Percentiles rank a stretch among this genome's conserved stretches.
phyloP scores from a whole-genome alignment of 306 rosid genomes.

The Chamaecrista fasciculata region DNA sequence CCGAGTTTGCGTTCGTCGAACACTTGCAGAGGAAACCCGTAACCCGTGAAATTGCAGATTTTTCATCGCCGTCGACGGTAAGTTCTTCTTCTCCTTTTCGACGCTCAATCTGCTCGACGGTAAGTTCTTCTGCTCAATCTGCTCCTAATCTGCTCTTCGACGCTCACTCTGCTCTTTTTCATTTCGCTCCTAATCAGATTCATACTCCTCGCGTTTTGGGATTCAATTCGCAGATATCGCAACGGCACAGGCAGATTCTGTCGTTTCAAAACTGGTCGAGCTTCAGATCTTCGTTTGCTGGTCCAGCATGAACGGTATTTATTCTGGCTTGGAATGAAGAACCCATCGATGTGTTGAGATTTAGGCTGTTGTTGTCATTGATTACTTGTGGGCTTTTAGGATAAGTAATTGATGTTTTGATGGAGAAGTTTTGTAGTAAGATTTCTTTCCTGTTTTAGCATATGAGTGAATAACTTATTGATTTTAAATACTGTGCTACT shows the following conservation, averaged over 20 bases:
- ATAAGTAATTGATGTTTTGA: conserved; percentile 1
- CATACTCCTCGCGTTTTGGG: conserved; percentile 39
- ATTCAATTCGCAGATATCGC: conserved; percentile 23
- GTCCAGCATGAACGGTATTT: conserved; percentile 31
- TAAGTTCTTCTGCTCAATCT: too few relatives aligned
- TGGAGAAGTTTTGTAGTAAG: background rate
- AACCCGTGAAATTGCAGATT: too few relatives aligned
- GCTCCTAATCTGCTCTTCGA: too few relatives aligned
- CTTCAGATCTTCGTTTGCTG: conserved; percentile 42
- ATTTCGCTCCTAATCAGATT: too few relatives aligned
- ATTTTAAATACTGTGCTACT: conserved; percentile 4
- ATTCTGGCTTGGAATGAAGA: conserved; percentile 31
- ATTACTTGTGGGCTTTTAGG: background rate
- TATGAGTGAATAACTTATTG: background rate
- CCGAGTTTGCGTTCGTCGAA: too few relatives aligned
- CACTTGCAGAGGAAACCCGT: too few relatives aligned
- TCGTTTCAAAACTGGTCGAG: conserved; percentile 32
- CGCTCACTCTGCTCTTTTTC: too few relatives aligned
- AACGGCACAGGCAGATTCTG: conserved; percentile 18
- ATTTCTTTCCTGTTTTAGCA: conserved; percentile 25
- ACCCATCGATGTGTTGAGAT: conserved; percentile 30
- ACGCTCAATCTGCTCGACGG: too few relatives aligned
- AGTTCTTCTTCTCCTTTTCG: too few relatives aligned
- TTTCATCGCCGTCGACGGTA: too few relatives aligned
- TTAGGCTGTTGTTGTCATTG: conserved; percentile 22